Percentiles rank a stretch among this genome's conserved stretches.
Evolutionary conservation across 768 basidiomycete species (phyloP).

Genomic region (Rhodotorula diobovata): DNA sequence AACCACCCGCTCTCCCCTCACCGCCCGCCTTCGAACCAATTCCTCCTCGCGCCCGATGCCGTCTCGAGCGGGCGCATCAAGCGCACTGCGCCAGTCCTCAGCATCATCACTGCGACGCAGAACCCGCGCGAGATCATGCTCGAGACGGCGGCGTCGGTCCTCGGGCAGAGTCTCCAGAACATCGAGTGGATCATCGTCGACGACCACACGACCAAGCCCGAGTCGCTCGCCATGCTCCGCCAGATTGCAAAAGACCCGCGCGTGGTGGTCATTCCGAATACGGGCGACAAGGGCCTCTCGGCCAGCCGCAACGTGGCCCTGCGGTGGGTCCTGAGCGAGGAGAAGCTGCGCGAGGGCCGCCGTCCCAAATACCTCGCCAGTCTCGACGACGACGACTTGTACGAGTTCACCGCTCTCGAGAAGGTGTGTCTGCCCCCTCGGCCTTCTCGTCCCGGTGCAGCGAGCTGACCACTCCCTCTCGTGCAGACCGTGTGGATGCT

Average conservation of each 20-base stretch:
- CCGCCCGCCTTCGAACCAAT: constrained; percentile 32
- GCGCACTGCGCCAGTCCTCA: constrained; percentile 23
- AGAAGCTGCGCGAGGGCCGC: constrained; percentile 1
- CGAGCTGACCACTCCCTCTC: neutral
- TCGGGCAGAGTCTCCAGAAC: constrained; percentile 33
- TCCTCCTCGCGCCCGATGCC: constrained; percentile 28
- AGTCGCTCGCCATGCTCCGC: constrained; percentile 13
- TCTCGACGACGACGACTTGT: constrained; percentile 30
- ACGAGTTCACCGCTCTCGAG: constrained; percentile 38
- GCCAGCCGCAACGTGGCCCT: constrained; percentile 19
- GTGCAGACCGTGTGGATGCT: constrained; percentile 33
- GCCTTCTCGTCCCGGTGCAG: neutral
- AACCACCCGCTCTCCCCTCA: constrained; percentile 30
- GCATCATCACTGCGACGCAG: constrained; percentile 36
- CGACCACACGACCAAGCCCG: constrained; percentile 30
- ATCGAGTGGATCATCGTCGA: constrained; percentile 38
- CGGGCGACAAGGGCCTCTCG: constrained; percentile 13
- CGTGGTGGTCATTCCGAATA: constrained; percentile 16
- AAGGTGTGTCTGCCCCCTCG: constrained; percentile 8
- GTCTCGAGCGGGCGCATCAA: constrained; percentile 6
- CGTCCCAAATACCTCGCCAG: constrained; percentile 18
- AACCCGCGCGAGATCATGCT: constrained; percentile 34
- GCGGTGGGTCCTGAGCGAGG: constrained; percentile 12
- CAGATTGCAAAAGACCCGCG: constrained; percentile 25
- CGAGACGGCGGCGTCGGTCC: constrained; percentile 27